phyloP scores from a whole-genome alignment of 2,329 filamentous ascomycete genomes.

The Microascus cirrosus region DNA sequence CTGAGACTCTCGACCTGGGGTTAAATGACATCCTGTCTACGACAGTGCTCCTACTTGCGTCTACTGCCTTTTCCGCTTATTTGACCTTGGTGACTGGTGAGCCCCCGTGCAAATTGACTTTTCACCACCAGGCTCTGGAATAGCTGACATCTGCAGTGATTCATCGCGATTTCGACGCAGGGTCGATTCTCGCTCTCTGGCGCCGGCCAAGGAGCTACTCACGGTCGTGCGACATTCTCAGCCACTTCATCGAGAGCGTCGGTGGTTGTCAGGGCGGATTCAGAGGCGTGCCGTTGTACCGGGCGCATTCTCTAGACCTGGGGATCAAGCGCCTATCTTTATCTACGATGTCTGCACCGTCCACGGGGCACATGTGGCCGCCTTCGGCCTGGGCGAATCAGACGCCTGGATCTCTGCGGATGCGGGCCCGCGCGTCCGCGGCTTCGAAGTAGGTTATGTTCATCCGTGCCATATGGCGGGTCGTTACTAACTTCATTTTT shows the following conservation, averaged over 20 bases:
- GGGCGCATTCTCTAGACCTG: neutral
- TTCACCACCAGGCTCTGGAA: neutral
- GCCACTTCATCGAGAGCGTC: constrained; percentile 2
- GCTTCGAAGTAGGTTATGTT: neutral
- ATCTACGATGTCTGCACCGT: neutral
- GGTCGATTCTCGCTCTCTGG: neutral
- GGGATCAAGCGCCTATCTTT: constrained; percentile 1
- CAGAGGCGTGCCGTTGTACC: neutral
- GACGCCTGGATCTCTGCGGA: neutral
- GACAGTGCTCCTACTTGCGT: constrained; percentile 9
- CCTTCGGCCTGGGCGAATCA: neutral
- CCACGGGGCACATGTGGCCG: neutral
- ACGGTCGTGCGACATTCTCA: neutral
- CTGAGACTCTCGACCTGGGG: neutral
- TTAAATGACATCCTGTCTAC: constrained; percentile 8
- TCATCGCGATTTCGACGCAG: constrained; percentile 1
- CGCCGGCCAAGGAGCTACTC: neutral
- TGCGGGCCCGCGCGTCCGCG: neutral
- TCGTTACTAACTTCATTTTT: neutral
- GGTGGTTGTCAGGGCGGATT: neutral
- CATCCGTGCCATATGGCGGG: neutral
- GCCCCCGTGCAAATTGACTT: neutral
- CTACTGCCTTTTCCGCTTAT: constrained; percentile 8
- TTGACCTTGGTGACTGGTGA: constrained; percentile 7
- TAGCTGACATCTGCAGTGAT: neutral